Percentiles rank a stretch among this genome's conserved stretches.
phyloP scores from a whole-genome alignment of 1,139 yeast species.

The Debaryomycetaceae sp. region DNA sequence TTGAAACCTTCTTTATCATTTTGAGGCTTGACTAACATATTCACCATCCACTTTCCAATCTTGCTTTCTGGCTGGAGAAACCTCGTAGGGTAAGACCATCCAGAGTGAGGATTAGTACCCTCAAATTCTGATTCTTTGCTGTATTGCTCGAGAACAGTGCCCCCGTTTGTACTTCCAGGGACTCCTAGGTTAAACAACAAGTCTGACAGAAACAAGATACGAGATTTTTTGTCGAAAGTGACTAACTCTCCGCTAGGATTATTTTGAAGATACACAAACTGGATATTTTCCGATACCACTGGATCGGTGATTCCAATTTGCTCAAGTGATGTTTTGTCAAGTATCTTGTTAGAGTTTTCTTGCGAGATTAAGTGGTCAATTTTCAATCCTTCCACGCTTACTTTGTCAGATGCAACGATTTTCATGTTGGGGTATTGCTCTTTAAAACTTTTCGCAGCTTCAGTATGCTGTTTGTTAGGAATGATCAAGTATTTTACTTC shows the following conservation, averaged over 20 bases:
- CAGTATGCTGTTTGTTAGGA: conserved; percentile 44
- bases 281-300: conserved; percentile 26
- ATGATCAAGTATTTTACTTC: conserved; percentile 32
- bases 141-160: conserved; percentile 16
- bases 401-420: conserved; percentile 38
- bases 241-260: conserved; percentile 49
- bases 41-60: conserved; percentile 30
- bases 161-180: conserved; percentile 12
- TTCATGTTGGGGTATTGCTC: conserved; percentile 36
- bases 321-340: conserved; percentile 10
- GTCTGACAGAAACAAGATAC: conserved; percentile 47
- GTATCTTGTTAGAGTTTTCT: conserved; percentile 17
- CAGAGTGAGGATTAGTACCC: conserved; percentile 34
- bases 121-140: conserved; percentile 36
- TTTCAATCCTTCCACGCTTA: conserved; percentile 20
- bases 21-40: conserved; percentile 19
- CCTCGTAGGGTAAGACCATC: conserved; percentile 34
- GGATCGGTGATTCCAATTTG: conserved; percentile 16
- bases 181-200: conserved; percentile 40
- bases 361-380: conserved; percentile 25
- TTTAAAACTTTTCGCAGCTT: conserved; percentile 44
- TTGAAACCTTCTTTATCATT: conserved; percentile 19
- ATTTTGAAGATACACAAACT: conserved; percentile 44
- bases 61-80: conserved; percentile 36
- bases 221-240: conserved; percentile 34